phyloP scores from a whole-genome alignment of 2,329 filamentous ascomycete species.

The Colletotrichum phormii region DNA sequence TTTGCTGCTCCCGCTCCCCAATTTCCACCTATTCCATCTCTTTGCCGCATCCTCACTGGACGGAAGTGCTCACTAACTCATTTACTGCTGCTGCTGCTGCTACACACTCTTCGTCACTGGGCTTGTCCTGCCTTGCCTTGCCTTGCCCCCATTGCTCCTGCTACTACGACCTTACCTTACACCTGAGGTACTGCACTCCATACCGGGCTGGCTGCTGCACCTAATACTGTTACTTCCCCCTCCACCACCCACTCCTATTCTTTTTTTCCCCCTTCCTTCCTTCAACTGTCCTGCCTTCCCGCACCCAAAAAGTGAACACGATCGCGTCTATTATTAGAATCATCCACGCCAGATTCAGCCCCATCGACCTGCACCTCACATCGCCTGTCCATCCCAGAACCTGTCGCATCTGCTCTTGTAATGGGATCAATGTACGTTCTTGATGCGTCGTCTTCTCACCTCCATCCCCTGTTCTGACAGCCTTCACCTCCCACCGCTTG shows the following conservation, averaged over 20 bases:
- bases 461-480: constrained; percentile 25
- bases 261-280: constrained; percentile 38
- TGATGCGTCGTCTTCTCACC: constrained; percentile 18
- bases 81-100: neutral
- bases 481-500: constrained; percentile 16
- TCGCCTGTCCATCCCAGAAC: constrained; percentile 43
- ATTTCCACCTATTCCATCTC: neutral
- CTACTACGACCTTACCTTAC: constrained; percentile 5
- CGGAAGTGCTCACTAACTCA: neutral
- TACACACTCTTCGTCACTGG: constrained; percentile 2
- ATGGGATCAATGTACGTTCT: constrained; percentile 39
- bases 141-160: neutral
- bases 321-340: constrained; percentile 65
- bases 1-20: neutral
- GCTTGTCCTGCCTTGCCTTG: constrained; percentile 5
- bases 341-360: constrained; percentile 63
- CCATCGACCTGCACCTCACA: constrained; percentile 54
- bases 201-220: neutral
- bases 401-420: constrained; percentile 38
- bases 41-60: constrained; percentile 7
- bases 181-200: neutral
- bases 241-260: constrained; percentile 23
- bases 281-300: constrained; percentile 40
- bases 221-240: constrained; percentile 24
- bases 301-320: constrained; percentile 51